A percentile compares a stretch with the other conserved stretches of the same genome.
These are phyloP conservation scores for Orbilia oligospora DNA, from an alignment of 2,329 filamentous ascomycete genomes.

Conservation along the genomic window DNA sequence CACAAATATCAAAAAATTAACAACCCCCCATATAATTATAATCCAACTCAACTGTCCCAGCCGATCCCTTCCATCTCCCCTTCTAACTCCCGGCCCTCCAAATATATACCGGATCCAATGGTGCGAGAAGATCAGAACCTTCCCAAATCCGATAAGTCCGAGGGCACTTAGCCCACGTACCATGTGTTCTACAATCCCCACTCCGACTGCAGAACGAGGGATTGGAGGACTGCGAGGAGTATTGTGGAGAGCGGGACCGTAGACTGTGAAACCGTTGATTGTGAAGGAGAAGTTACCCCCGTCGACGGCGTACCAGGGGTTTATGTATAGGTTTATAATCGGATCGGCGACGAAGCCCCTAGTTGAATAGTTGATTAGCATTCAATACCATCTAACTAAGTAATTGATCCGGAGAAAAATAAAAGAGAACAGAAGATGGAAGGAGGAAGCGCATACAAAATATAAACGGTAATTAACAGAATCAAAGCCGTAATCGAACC, in stretches of 20 bases:
- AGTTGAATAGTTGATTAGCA: constrained; percentile 68
- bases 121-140: constrained; percentile 80
- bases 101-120: constrained; percentile 81
- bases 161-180: constrained; percentile 90
- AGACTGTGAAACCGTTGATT: constrained; percentile 36
- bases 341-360: constrained; percentile 94
- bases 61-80: constrained; percentile 79
- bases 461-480: constrained; percentile 77
- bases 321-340: constrained; percentile 88
- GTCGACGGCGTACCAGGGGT: constrained; percentile 71
- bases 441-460: constrained; percentile 30
- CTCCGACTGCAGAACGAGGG: constrained; percentile 66
- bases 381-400: not conserved
- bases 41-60: constrained; percentile 84
- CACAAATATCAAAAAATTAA: constrained; percentile 81
- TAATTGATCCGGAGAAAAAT: not conserved
- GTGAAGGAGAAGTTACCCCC: constrained; percentile 57
- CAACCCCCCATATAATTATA: constrained; percentile 82
- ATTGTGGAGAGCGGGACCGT: constrained; percentile 35
- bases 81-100: constrained; percentile 74
- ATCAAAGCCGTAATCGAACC: constrained; percentile 79
- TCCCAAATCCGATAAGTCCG: constrained; percentile 86
- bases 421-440: not conserved
- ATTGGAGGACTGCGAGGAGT: constrained; percentile 12
- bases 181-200: constrained; percentile 85